Percentiles rank a stretch among this genome's conserved stretches.
These are phyloP conservation scores for Arthrobotrys megalospora DNA, from an alignment of 2,329 filamentous ascomycete species.

Conservation along the genomic window DNA sequence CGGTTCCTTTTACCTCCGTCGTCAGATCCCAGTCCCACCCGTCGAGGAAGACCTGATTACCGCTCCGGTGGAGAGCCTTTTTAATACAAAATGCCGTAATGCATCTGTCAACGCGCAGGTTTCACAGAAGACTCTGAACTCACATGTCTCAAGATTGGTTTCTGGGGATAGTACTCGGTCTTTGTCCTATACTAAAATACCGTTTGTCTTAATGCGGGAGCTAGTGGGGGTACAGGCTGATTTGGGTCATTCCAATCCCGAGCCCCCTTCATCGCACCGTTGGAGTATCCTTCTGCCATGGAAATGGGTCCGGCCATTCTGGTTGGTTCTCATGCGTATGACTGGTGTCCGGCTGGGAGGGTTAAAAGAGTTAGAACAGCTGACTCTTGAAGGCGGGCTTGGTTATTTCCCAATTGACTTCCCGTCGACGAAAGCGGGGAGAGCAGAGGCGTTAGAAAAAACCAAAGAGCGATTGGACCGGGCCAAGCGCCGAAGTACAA, in stretches of 20 bases:
- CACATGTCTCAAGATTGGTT: slow-evolving; percentile 36
- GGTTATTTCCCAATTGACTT: slow-evolving; percentile 92
- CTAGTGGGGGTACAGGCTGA: slow-evolving; percentile 75
- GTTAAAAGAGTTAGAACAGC: slow-evolving; percentile 82
- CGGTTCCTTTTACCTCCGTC: slow-evolving; percentile 71
- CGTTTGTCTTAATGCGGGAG: slow-evolving; percentile 80
- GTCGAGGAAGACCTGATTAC: background rate
- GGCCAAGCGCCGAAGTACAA: slow-evolving; percentile 17
- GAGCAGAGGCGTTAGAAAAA: slow-evolving; percentile 79
- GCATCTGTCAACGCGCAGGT: slow-evolving; percentile 39
- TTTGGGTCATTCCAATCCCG: slow-evolving; percentile 65
- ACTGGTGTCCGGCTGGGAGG: slow-evolving; percentile 86
- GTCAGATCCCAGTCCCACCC: background rate
- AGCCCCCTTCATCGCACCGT: slow-evolving; percentile 79
- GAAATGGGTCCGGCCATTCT: slow-evolving; percentile 87
- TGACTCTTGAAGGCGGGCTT: slow-evolving; percentile 82
- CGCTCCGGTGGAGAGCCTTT: background rate
- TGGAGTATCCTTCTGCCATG: slow-evolving; percentile 92
- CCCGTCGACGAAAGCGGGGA: slow-evolving; percentile 83
- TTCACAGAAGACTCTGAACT: slow-evolving; percentile 56
- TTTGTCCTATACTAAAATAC: slow-evolving; percentile 79
- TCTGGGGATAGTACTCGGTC: slow-evolving; percentile 76
- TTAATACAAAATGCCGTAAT: slow-evolving; percentile 25
- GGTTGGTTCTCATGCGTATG: slow-evolving; percentile 87
- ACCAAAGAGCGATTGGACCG: background rate